These are phyloP conservation scores for Krasilnikovozyma curviuscula DNA, from an alignment of 768 basidiomycete species.

Conservation along the genomic window DNA sequence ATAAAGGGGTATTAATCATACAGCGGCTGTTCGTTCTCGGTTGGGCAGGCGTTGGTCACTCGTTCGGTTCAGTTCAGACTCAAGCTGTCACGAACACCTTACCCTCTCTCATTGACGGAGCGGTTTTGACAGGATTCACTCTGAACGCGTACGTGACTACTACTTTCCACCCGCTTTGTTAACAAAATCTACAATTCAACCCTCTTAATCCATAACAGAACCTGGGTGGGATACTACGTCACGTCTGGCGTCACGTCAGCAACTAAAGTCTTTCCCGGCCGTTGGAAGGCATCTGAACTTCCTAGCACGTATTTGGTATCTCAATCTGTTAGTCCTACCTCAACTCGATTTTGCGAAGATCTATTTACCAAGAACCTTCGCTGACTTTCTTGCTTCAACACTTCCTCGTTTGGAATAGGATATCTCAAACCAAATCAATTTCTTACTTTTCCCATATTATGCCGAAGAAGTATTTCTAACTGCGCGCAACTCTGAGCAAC, in stretches of 20 bases:
- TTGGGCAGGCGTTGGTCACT: constrained; percentile 15
- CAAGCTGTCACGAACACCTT: constrained; percentile 1
- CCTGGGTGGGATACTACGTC: constrained; percentile 5
- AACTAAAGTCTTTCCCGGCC: constrained; percentile 2
- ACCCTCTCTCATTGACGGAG: constrained; percentile 5
- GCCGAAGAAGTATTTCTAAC: not conserved
- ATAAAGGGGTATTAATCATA: too few relatives aligned
- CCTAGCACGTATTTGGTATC: constrained; percentile 9
- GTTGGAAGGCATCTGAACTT: constrained; percentile 4
- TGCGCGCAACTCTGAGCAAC: constrained; percentile 9
- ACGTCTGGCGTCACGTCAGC: constrained; percentile 13
- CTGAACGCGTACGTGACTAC: too few relatives aligned
- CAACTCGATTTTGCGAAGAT: too few relatives aligned
- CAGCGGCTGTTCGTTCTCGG: too few relatives aligned
- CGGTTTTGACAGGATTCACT: constrained; percentile 13
- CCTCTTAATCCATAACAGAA: too few relatives aligned
- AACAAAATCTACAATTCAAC: too few relatives aligned
- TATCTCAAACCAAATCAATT: constrained; percentile 15
- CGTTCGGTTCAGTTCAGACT: constrained; percentile 13
- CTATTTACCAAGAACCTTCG: too few relatives aligned
- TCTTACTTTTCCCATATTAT: constrained; percentile 13
- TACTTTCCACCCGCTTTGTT: too few relatives aligned
- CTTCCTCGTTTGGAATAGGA: too few relatives aligned
- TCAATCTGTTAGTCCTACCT: too few relatives aligned
- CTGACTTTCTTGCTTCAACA: too few relatives aligned